These are phyloP conservation scores for Solanum sejunctum DNA, from an alignment of 257 asterid genomes.

Conservation along the genomic window DNA sequence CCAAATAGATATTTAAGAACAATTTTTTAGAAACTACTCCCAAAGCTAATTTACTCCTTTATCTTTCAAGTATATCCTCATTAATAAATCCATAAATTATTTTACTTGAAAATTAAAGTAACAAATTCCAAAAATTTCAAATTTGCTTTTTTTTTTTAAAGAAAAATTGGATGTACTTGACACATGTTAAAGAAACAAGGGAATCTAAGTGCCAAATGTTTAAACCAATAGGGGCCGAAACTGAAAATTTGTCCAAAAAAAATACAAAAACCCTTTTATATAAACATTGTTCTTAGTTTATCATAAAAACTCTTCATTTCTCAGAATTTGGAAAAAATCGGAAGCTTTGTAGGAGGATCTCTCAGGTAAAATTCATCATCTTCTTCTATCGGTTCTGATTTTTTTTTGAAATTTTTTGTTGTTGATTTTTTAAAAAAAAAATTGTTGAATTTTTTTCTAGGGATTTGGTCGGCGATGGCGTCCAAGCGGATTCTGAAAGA, in stretches of 20 bases:
- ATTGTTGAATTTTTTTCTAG: background rate
- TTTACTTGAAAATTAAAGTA: no score
- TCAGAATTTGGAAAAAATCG: background rate
- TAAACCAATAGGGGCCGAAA: background rate
- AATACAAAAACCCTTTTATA: background rate
- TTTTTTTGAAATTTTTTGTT: background rate
- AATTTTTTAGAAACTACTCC: no score
- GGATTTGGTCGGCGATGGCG: background rate
- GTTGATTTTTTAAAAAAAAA: background rate
- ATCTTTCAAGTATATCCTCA: no score
- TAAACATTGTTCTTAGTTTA: background rate
- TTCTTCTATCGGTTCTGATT: background rate
- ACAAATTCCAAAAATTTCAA: no score
- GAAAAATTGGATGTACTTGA: background rate
- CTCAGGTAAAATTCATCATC: background rate
- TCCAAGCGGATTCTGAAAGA: slow-evolving; percentile 3
- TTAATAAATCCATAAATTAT: no score
- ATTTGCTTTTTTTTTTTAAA: no score
- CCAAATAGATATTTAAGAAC: no score
- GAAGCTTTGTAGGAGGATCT: background rate
- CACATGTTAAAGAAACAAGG: background rate
- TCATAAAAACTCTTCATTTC: background rate
- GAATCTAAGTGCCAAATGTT: background rate
- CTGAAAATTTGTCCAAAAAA: background rate
- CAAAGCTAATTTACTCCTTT: no score